phyloP scores from a whole-genome alignment of 768 basidiomycete species.

The Sistotremastrum niveocremeum region DNA sequence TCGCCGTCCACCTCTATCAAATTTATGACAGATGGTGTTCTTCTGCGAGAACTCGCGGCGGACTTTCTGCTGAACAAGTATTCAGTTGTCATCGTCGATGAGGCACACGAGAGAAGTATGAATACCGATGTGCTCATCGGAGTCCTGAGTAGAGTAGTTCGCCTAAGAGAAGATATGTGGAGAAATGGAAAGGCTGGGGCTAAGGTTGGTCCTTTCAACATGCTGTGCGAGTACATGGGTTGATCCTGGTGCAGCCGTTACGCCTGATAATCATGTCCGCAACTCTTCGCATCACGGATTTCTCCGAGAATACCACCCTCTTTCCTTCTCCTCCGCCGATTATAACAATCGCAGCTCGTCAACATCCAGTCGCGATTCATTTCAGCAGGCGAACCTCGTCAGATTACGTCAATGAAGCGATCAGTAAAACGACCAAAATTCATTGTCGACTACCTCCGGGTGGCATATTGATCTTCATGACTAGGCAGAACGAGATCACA shows the following conservation, averaged over 20 bases:
- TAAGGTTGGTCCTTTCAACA: conserved; percentile 34
- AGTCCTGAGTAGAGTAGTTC: conserved; percentile 86
- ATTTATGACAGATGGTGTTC: conserved; percentile 98
- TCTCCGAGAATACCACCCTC: conserved; percentile 70
- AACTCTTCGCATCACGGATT: conserved; percentile 86
- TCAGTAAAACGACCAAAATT: conserved; percentile 84
- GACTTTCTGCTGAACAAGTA: conserved; percentile 94
- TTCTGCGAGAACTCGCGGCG: conserved; percentile 80
- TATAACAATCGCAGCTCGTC: conserved; percentile 78
- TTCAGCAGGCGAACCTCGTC: conserved; percentile 77
- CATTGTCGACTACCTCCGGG: conserved; percentile 87
- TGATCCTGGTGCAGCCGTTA: conserved; percentile 41
- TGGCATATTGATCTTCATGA: conserved; percentile 86
- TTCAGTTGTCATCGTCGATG: conserved; percentile 90
- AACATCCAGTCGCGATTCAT: conserved; percentile 91
- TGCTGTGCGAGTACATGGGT: too few species aligned
- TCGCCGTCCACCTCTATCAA: conserved; percentile 87
- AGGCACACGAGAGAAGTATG: conserved; percentile 96
- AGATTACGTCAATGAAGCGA: conserved; percentile 83
- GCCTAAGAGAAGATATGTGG: conserved; percentile 84
- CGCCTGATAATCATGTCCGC: conserved; percentile 98
- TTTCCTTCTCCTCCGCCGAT: conserved; percentile 83
- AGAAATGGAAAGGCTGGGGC: conserved; percentile 53
- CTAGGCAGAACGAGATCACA: conserved; percentile 90
- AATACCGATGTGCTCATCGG: conserved; percentile 98